Conservation (phyloP, 441 rosid genomes). For the Sinapis alba region DNA sequence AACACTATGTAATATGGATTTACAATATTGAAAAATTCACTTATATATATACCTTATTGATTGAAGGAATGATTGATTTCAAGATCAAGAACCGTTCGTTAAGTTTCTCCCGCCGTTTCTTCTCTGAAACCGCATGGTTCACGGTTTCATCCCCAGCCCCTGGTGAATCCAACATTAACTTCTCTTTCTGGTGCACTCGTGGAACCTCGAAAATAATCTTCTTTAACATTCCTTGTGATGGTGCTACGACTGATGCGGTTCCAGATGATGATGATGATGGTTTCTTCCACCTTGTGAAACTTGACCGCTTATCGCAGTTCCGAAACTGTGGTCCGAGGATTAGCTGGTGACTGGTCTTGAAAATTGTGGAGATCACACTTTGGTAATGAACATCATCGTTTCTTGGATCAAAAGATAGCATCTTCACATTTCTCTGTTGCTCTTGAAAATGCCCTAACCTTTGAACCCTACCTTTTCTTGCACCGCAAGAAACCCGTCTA, state of each 20-base stretch:
- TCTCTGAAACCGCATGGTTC: slow-evolving; percentile 46
- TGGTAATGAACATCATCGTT: slow-evolving; percentile 67
- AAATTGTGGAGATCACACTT: slow-evolving; percentile 56
- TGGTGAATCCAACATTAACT: slow-evolving; percentile 34
- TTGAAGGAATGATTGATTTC: slow-evolving; percentile 67
- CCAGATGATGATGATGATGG: slow-evolving; percentile 28
- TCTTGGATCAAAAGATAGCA: slow-evolving; percentile 25
- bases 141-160: slow-evolving; percentile 50
- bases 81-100: slow-evolving; percentile 55
- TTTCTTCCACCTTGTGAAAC: slow-evolving; percentile 68
- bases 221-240: slow-evolving; percentile 60
- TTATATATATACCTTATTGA: slow-evolving; percentile 52
- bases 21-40: neutral
- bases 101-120: slow-evolving; percentile 55
- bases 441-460: slow-evolving; percentile 31
- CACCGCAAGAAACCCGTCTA: slow-evolving; percentile 33
- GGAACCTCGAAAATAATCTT: slow-evolving; percentile 76
- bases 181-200: slow-evolving; percentile 45
- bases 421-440: slow-evolving; percentile 40
- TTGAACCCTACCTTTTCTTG: slow-evolving; percentile 37
- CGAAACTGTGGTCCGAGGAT: slow-evolving; percentile 48
- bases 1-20: neutral
- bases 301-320: slow-evolving; percentile 48
- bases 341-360: slow-evolving; percentile 62
- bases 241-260: slow-evolving; percentile 15